Evolutionary conservation across 495 filamentous ascomycete genomes (phyloP).

Genomic region (Xylaria nigripes): DNA sequence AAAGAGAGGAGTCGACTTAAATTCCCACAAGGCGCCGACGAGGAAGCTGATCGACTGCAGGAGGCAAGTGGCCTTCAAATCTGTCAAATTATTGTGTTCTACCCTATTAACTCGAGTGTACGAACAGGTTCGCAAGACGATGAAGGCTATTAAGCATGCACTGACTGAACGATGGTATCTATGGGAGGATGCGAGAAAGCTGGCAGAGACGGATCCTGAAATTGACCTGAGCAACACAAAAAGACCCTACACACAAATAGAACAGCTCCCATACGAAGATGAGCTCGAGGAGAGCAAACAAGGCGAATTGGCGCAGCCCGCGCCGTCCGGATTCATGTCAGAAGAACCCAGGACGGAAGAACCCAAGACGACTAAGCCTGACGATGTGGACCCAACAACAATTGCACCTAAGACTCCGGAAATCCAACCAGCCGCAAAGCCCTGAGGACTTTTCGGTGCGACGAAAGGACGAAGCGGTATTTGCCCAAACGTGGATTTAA

Average conservation of each 20-base stretch:
- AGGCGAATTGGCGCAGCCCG: neutral
- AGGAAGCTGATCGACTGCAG: slow-evolving; percentile 49
- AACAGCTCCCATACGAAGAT: slow-evolving; percentile 25
- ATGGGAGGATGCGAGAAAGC: slow-evolving; percentile 72
- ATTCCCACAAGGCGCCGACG: slow-evolving; percentile 59
- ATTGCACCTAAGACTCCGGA: slow-evolving; percentile 13
- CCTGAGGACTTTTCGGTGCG: slow-evolving; percentile 6
- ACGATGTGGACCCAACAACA: slow-evolving; percentile 20
- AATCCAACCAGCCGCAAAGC: slow-evolving; percentile 12
- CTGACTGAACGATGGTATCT: slow-evolving; percentile 84
- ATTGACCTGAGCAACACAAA: slow-evolving; percentile 47
- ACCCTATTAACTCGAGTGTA: neutral
- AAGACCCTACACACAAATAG: slow-evolving; percentile 39
- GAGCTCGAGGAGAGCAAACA: neutral
- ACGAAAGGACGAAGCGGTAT: neutral
- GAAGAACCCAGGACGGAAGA: slow-evolving; percentile 11
- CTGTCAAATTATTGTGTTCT: neutral
- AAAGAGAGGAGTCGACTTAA: slow-evolving; percentile 56
- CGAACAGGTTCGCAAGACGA: slow-evolving; percentile 58
- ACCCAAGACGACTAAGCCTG: slow-evolving; percentile 7
- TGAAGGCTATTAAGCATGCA: slow-evolving; percentile 69
- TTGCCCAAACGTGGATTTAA: neutral
- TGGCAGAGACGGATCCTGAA: slow-evolving; percentile 61
- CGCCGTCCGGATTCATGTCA: slow-evolving; percentile 2
- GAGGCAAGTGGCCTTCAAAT: slow-evolving; percentile 44